phyloP scores from a whole-genome alignment of 2,329 filamentous ascomycete genomes.

The Aspergillus spinulosporus region DNA sequence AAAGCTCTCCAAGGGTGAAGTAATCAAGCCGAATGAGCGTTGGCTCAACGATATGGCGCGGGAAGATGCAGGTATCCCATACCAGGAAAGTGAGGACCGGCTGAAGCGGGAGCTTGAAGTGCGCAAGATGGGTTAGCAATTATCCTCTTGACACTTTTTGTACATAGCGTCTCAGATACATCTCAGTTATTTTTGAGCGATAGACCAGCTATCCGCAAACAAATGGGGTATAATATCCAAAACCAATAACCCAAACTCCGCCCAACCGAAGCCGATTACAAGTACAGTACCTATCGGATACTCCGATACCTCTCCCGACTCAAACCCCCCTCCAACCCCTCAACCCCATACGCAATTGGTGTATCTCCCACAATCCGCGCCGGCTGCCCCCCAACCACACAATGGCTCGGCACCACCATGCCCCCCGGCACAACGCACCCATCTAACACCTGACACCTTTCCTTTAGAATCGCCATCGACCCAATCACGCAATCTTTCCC shows the following conservation, averaged over 20 bases:
- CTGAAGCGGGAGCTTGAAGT: slow-evolving; percentile 45
- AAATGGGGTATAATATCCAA: slow-evolving; percentile 13
- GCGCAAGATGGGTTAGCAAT: slow-evolving; percentile 15
- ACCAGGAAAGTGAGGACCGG: slow-evolving; percentile 60
- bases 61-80: slow-evolving; percentile 62
- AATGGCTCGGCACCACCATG: slow-evolving; percentile 91
- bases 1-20: slow-evolving; percentile 60
- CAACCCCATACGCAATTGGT: slow-evolving; percentile 48
- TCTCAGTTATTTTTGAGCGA: neutral
- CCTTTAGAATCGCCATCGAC: slow-evolving; percentile 88
- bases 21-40: slow-evolving; percentile 58
- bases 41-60: slow-evolving; percentile 77
- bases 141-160: neutral
- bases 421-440: slow-evolving; percentile 79
- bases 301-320: slow-evolving; percentile 44
- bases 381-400: slow-evolving; percentile 81
- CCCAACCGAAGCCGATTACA: neutral
- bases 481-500: slow-evolving; percentile 75
- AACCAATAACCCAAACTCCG: slow-evolving; percentile 3
- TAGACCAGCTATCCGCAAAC: slow-evolving; percentile 6
- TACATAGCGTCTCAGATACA: neutral
- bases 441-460: slow-evolving; percentile 77
- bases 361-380: slow-evolving; percentile 80
- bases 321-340: slow-evolving; percentile 47
- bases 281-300: slow-evolving; percentile 33